Conservation (phyloP, 345 rosid species). For the Boechera stricta region DNA sequence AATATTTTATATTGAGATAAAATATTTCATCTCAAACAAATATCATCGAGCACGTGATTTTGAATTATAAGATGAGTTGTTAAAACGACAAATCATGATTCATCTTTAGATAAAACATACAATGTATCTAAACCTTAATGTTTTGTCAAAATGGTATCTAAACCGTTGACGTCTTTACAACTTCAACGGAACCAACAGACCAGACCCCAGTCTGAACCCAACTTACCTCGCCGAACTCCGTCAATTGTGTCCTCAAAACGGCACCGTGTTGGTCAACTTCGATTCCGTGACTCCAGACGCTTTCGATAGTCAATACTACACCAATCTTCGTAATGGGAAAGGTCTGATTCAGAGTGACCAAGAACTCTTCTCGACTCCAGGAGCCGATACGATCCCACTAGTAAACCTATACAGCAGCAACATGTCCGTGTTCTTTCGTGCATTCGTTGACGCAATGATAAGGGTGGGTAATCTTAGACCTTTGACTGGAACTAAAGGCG, state of each 20-base stretch:
- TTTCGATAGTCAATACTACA: constrained; percentile 57
- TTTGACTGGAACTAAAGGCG: constrained; percentile 51
- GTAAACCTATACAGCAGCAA: constrained; percentile 38
- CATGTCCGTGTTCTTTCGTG: constrained; percentile 50
- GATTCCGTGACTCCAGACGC: constrained; percentile 53
- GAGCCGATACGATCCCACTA: constrained; percentile 38
- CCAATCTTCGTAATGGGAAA: constrained; percentile 48
- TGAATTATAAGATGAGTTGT: background rate
- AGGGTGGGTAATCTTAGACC: constrained; percentile 59
- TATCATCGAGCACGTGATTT: background rate
- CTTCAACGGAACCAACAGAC: constrained; percentile 48
- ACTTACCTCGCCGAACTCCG: constrained; percentile 46
- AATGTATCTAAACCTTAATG: background rate
- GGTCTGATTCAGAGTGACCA: constrained; percentile 47
- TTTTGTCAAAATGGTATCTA: constrained; percentile 10
- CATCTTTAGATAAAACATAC: background rate
- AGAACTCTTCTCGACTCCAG: constrained; percentile 44
- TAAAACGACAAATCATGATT: constrained; percentile 7
- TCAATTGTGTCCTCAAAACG: constrained; percentile 54
- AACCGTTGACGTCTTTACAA: constrained; percentile 47
- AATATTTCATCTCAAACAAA: background rate
- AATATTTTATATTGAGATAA: no score
- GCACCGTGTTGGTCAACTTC: constrained; percentile 49
- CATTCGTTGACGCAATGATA: constrained; percentile 56
- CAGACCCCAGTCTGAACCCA: constrained; percentile 61